Percentiles rank a stretch among this genome's conserved stretches.
Evolutionary conservation across 2,329 filamentous ascomycete species (phyloP).

Genomic region (Tolypocladium ovalisporum): DNA sequence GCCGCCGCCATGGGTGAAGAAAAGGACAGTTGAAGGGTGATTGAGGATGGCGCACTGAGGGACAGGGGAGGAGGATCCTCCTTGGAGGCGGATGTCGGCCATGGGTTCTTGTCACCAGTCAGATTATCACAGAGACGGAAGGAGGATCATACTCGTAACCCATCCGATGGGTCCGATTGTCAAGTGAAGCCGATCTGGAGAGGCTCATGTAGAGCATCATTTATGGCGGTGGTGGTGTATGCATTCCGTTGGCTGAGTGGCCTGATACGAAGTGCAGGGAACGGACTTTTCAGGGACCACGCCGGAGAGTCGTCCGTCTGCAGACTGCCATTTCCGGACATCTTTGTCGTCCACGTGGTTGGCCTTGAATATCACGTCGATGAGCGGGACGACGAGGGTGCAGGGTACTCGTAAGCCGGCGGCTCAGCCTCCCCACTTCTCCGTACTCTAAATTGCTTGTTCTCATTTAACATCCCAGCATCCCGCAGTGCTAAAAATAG

Average conservation of each 20-base stretch:
- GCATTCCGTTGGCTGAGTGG: background rate
- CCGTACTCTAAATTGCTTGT: background rate
- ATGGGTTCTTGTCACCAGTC: background rate
- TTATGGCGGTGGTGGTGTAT: background rate
- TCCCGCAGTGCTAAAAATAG: background rate
- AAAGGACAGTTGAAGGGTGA: conserved; percentile 20
- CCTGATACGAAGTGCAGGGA: background rate
- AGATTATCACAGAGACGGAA: too few species aligned
- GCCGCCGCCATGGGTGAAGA: conserved; percentile 29
- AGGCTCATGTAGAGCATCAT: background rate
- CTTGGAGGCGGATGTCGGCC: background rate
- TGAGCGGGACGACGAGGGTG: background rate
- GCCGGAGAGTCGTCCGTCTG: background rate
- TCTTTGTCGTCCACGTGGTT: background rate
- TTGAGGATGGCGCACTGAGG: conserved; percentile 29
- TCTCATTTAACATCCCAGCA: background rate
- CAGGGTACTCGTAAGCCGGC: background rate
- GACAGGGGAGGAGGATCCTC: conserved; percentile 15
- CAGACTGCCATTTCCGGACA: background rate
- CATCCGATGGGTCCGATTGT: too few species aligned
- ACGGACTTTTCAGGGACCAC: background rate
- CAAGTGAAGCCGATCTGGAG: background rate
- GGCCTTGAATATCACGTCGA: background rate
- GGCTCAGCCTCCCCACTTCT: background rate
- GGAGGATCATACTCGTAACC: too few species aligned